Conservation (phyloP, 768 basidiomycete genomes). For the Lactifluus piperatus region DNA sequence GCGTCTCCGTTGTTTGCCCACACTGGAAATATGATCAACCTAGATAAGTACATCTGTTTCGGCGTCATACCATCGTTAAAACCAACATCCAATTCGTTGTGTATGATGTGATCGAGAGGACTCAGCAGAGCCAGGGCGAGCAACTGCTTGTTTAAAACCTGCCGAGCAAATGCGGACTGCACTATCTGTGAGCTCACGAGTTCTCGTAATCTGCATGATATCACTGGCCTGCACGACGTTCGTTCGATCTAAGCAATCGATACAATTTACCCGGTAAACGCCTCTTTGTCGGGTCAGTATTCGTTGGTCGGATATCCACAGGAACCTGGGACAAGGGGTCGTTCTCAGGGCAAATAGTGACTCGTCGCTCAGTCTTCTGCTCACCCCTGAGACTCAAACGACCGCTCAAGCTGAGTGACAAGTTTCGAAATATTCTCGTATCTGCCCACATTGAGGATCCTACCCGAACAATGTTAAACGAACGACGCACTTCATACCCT, state of each 20-base stretch:
- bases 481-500: slow-evolving; percentile 77
- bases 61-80: slow-evolving; percentile 63
- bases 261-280: slow-evolving; percentile 87
- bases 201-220: background rate
- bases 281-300: slow-evolving; percentile 78
- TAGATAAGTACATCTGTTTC: background rate
- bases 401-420: slow-evolving; percentile 56
- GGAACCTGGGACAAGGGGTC: slow-evolving; percentile 42
- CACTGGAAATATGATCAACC: slow-evolving; percentile 35
- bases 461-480: slow-evolving; percentile 10
- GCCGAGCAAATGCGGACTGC: slow-evolving; percentile 86
- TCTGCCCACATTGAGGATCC: slow-evolving; percentile 29
- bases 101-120: slow-evolving; percentile 42
- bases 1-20: slow-evolving; percentile 99
- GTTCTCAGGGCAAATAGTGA: background rate
- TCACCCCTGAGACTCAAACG: slow-evolving; percentile 76
- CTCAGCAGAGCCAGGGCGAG: slow-evolving; percentile 61
- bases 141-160: slow-evolving; percentile 67
- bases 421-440: slow-evolving; percentile 88
- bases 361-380: background rate
- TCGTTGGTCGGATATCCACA: slow-evolving; percentile 68
- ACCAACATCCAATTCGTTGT: slow-evolving; percentile 55
- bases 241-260: slow-evolving; percentile 91
- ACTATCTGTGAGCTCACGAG: slow-evolving; percentile 8
- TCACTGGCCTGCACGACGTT: slow-evolving; percentile 76